Conservation (phyloP, 2,329 filamentous ascomycete species). For the Pseudopyrenochaeta lycopersici region DNA sequence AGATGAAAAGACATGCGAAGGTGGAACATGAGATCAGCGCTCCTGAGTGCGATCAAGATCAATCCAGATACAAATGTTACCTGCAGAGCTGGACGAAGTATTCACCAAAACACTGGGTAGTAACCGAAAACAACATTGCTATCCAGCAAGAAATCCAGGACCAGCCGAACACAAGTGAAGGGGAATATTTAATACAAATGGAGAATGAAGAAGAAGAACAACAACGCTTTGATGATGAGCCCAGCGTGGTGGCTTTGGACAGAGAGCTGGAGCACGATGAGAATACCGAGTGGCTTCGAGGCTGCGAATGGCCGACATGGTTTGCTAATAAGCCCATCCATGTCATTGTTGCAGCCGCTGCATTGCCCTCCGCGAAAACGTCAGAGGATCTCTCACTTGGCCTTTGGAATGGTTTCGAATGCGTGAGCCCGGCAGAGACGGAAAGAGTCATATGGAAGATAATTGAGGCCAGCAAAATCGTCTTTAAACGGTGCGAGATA, state of each 20-base stretch:
- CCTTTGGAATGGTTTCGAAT: not conserved
- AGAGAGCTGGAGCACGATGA: too few relatives aligned
- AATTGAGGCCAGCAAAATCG: too few relatives aligned
- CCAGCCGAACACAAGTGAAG: slow-evolving; percentile 5
- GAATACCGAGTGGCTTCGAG: slow-evolving; percentile 14
- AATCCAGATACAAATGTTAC: slow-evolving; percentile 7
- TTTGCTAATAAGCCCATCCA: slow-evolving; percentile 14
- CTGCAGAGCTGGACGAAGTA: slow-evolving; percentile 19
- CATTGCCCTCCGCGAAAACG: slow-evolving; percentile 2
- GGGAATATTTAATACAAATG: slow-evolving; percentile 1
- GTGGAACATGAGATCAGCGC: slow-evolving; percentile 11
- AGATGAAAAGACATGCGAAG: slow-evolving; percentile 7
- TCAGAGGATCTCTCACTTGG: not conserved
- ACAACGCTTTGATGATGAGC: slow-evolving; percentile 3
- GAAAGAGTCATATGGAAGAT: too few relatives aligned
- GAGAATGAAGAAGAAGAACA: slow-evolving; percentile 15
- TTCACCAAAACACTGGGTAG: slow-evolving; percentile 12
- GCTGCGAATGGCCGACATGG: slow-evolving; percentile 10
- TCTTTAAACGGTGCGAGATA: too few relatives aligned
- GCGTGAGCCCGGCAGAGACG: too few relatives aligned
- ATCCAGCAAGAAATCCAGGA: not conserved
- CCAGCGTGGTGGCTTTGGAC: slow-evolving; percentile 6
- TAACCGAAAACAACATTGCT: slow-evolving; percentile 3
- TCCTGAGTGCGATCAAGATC: slow-evolving; percentile 6
- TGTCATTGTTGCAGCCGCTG: slow-evolving; percentile 9